Conservation (phyloP, 106 monocot species). For the Apostasia shenzhenica region DNA sequence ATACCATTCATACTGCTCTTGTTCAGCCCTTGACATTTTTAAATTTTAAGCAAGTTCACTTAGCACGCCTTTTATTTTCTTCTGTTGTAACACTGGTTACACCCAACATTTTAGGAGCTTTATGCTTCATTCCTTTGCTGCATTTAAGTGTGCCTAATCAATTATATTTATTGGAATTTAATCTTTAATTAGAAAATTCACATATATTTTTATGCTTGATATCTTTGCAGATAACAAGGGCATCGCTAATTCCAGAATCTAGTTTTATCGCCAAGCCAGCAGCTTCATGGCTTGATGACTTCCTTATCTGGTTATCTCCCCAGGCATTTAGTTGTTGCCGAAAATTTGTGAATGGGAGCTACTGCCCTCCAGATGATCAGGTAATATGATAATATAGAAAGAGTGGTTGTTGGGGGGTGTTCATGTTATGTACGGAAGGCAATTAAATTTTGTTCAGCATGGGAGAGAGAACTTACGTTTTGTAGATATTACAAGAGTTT, state of each 20-base stretch:
- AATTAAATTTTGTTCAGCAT: too few species aligned
- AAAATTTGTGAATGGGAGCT: conserved; percentile 88
- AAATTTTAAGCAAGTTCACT: background rate
- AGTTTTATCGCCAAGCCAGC: conserved; percentile 97
- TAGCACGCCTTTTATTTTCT: background rate
- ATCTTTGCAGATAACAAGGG: conserved; percentile 56
- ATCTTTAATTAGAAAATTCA: too few species aligned
- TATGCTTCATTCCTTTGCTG: too few species aligned
- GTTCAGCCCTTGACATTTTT: background rate
- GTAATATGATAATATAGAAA: conserved; percentile 11
- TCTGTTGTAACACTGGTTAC: background rate
- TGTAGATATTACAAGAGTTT: background rate
- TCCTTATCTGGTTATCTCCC: conserved; percentile 94
- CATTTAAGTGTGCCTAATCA: too few species aligned
- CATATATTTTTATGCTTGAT: background rate
- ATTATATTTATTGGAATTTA: too few species aligned
- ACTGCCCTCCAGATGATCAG: conserved; percentile 99
- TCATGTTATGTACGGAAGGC: too few species aligned
- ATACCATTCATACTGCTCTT: background rate
- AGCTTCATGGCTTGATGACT: conserved; percentile 99
- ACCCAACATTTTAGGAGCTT: too few species aligned
- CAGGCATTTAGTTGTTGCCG: conserved; percentile 98
- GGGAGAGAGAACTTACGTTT: background rate
- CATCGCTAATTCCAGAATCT: conserved; percentile 59
- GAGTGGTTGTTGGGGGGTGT: too few species aligned